phyloP scores from a whole-genome alignment of 345 rosid genomes.

The Mercurialis annua region DNA sequence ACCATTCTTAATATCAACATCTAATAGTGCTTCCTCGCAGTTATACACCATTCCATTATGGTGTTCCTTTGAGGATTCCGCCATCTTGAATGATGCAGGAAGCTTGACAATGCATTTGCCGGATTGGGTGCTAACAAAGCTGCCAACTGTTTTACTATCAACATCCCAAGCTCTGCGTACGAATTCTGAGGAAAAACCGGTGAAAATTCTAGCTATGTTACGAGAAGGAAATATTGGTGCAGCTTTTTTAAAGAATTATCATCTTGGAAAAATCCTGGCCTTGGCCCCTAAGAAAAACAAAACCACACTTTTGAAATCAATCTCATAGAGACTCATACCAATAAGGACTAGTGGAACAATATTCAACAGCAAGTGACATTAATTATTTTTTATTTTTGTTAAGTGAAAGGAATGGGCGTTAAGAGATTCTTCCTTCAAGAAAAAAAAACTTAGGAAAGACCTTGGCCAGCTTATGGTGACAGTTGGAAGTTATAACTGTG shows the following conservation, averaged over 20 bases:
- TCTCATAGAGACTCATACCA: background rate
- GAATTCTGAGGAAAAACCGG: conserved; percentile 73
- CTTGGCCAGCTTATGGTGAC: background rate
- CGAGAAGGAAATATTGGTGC: too few relatives aligned
- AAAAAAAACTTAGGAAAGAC: background rate
- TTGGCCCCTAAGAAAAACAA: conserved; percentile 58
- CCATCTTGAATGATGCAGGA: conserved; percentile 46
- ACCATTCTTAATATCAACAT: conserved; percentile 71
- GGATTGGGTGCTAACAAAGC: conserved; percentile 48
- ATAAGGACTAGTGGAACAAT: background rate
- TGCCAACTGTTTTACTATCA: conserved; percentile 37
- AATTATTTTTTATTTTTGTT: too few relatives aligned
- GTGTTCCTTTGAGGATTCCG: conserved; percentile 51
- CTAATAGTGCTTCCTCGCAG: conserved; percentile 79
- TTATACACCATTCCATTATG: conserved; percentile 64
- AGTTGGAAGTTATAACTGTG: background rate
- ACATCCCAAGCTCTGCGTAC: conserved; percentile 75
- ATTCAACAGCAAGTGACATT: too few relatives aligned
- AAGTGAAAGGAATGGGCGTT: background rate
- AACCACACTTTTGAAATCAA: conserved; percentile 5
- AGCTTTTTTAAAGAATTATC: conserved; percentile 67
- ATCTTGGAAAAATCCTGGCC: conserved; percentile 80
- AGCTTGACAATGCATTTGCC: conserved; percentile 69
- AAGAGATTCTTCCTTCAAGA: too few relatives aligned
- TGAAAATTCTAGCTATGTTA: too few relatives aligned